Conservation (phyloP, 441 rosid species). For the Pelargonium cotyledonis region DNA sequence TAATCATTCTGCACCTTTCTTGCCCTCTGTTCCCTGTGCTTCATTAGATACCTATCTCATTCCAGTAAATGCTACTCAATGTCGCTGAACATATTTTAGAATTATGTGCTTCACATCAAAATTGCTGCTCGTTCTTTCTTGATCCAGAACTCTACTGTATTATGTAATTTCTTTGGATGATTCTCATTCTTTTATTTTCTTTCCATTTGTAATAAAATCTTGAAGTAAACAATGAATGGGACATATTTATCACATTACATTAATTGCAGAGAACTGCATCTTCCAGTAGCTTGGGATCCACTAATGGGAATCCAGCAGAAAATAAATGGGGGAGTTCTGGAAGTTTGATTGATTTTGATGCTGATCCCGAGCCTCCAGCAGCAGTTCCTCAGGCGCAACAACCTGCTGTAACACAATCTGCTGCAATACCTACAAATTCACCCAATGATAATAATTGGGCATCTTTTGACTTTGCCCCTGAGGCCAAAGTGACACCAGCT, state of each 20-base stretch:
- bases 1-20: too few species aligned
- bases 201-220: neutral
- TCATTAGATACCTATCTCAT: neutral
- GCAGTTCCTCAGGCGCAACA: conserved; percentile 40
- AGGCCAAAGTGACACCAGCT: conserved; percentile 45
- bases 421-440: conserved; percentile 38
- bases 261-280: conserved; percentile 62
- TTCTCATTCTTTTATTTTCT: neutral
- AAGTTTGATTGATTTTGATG: conserved; percentile 93
- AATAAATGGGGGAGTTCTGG: conserved; percentile 48
- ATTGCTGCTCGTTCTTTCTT: neutral
- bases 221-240: too few species aligned
- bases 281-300: conserved; percentile 60
- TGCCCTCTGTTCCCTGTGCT: neutral
- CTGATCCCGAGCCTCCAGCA: conserved; percentile 70
- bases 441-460: conserved; percentile 73
- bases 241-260: conserved; percentile 13
- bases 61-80: neutral
- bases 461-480: conserved; percentile 66
- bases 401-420: conserved; percentile 29
- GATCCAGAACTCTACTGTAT: neutral
- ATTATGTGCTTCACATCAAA: neutral
- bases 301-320: conserved; percentile 54
- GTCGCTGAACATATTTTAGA: neutral
- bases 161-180: neutral